These are phyloP conservation scores for Aspergillus affinis DNA, from an alignment of 495 filamentous ascomycete genomes.

Conservation along the genomic window DNA sequence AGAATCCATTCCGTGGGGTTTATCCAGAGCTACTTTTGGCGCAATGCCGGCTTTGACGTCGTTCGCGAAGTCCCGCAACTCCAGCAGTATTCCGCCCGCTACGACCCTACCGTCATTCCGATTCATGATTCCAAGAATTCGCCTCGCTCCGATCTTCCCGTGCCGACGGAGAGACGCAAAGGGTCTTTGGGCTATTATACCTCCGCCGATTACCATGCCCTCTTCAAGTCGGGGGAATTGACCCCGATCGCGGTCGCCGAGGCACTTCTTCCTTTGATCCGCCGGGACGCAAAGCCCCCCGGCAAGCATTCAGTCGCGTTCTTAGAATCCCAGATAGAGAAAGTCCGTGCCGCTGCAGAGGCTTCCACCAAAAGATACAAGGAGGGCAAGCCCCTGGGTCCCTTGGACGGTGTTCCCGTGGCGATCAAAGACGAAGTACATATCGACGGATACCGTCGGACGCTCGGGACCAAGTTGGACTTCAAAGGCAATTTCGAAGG, in stretches of 20 bases:
- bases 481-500: constrained; percentile 48
- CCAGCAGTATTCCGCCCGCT: constrained; percentile 59
- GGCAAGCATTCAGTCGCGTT: constrained; percentile 70
- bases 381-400: constrained; percentile 57
- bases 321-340: constrained; percentile 56
- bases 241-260: constrained; percentile 73
- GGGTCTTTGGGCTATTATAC: constrained; percentile 58
- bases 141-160: constrained; percentile 25
- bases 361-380: constrained; percentile 70
- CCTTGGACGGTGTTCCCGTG: constrained; percentile 83
- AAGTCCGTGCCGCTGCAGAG: constrained; percentile 64
- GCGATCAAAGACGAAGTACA: constrained; percentile 84
- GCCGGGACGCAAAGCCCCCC: constrained; percentile 49
- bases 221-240: constrained; percentile 64
- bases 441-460: constrained; percentile 70
- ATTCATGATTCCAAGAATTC: constrained; percentile 38
- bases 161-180: constrained; percentile 31
- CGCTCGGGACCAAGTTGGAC: constrained; percentile 59
- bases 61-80: constrained; percentile 60
- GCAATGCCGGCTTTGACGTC: constrained; percentile 68
- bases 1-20: constrained; percentile 57
- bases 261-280: constrained; percentile 67
- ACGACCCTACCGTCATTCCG: constrained; percentile 84
- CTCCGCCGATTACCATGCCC: constrained; percentile 71
- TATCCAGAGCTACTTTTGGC: constrained; percentile 64